Conservation (phyloP, 2,329 filamentous ascomycete genomes). For the Davidsoniella virescens region DNA sequence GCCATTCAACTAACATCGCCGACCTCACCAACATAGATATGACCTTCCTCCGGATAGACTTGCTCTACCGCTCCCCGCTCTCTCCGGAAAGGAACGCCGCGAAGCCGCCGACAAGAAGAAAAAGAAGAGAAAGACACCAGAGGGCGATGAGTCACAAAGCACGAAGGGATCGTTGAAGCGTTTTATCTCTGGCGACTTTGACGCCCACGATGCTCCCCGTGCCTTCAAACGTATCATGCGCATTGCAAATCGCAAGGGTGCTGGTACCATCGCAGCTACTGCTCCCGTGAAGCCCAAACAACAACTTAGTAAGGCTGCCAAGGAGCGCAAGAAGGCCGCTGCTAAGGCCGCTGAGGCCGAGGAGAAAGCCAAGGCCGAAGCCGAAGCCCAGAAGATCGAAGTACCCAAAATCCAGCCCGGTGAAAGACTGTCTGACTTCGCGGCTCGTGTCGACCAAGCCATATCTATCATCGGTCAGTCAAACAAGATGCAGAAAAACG, state of each 20-base stretch:
- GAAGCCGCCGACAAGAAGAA: constrained; percentile 15
- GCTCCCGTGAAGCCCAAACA: constrained; percentile 15
- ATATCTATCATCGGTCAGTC: constrained; percentile 60
- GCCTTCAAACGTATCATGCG: constrained; percentile 80
- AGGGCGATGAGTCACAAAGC: constrained; percentile 27
- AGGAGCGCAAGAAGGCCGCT: constrained; percentile 7
- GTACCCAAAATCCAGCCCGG: constrained; percentile 62
- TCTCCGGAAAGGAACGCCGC: constrained; percentile 10
- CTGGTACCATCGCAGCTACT: constrained; percentile 7
- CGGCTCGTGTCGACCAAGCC: constrained; percentile 66
- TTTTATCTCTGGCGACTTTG: constrained; percentile 22
- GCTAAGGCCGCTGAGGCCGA: constrained; percentile 34
- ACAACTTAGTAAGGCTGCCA: neutral
- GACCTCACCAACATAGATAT: neutral
- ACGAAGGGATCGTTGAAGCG: constrained; percentile 18
- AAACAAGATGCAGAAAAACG: constrained; percentile 42
- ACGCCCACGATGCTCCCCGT: constrained; percentile 67
- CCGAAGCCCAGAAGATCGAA: constrained; percentile 19
- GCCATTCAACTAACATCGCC: neutral
- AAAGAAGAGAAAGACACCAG: constrained; percentile 16
- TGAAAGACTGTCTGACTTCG: constrained; percentile 69
- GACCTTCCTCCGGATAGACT: constrained; percentile 7
- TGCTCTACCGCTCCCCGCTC: constrained; percentile 7
- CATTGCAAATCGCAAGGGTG: constrained; percentile 29
- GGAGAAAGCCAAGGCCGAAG: constrained; percentile 17